A percentile compares a stretch with the other conserved stretches of the same genome.
phyloP scores from a whole-genome alignment of 139 green algal genomes.

The Spirogloea muscicola region DNA sequence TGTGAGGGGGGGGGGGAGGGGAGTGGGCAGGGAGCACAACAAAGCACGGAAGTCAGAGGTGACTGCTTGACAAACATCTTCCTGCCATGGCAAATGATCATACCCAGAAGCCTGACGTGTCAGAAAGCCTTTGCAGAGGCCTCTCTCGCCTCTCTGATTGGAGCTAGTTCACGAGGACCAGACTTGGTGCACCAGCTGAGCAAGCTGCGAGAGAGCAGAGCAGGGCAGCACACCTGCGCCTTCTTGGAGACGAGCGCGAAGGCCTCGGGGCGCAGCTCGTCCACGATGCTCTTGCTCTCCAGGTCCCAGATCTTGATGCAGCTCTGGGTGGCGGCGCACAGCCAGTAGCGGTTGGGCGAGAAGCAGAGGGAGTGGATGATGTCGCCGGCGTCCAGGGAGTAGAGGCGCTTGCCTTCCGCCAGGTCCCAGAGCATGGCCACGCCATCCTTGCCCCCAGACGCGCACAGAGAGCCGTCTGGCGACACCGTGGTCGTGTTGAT shows the following conservation, averaged over 20 bases:
- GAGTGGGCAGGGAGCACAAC: not conserved
- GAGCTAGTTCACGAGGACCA: not conserved
- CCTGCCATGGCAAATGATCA: not conserved
- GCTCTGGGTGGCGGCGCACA: constrained; percentile 91
- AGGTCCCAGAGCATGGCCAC: constrained; percentile 99
- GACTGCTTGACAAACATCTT: not conserved
- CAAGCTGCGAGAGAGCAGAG: not conserved
- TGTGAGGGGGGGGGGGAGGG: constrained; percentile 12
- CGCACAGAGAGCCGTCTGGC: constrained; percentile 97
- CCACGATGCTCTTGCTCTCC: constrained; percentile 92
- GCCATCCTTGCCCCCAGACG: constrained; percentile 85
- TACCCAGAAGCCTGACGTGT: not conserved
- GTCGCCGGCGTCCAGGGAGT: constrained; percentile 92
- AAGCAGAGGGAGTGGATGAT: constrained; percentile 98
- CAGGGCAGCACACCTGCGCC: not conserved
- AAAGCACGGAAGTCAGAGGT: constrained; percentile 13
- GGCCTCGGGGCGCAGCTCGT: constrained; percentile 75
- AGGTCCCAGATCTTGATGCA: constrained; percentile 97
- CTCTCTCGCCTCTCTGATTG: not conserved
- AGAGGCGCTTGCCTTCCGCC: constrained; percentile 97
- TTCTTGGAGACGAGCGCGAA: not conserved
- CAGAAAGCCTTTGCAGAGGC: not conserved
- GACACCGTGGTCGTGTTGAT: constrained; percentile 82
- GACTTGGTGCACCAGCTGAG: not conserved
- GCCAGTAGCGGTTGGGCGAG: constrained; percentile 99